Evolutionary conservation across 108 stramenopile genomes (phyloP).

Genomic region (Bacterosira constricta): DNA sequence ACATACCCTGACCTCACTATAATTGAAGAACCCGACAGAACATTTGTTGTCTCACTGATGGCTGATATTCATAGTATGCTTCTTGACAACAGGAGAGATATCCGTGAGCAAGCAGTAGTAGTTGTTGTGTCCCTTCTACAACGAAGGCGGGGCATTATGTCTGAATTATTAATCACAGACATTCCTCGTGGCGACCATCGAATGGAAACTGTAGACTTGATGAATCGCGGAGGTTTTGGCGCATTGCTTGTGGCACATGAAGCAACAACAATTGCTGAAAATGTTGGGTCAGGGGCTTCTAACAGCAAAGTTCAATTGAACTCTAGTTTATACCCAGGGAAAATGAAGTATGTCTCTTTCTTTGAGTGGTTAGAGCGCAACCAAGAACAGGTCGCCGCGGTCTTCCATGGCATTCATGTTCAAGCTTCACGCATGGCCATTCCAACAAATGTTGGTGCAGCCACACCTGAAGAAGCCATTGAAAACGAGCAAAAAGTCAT

Average conservation of each 20-base stretch:
- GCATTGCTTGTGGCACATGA: conserved; percentile 77
- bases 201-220: conserved; percentile 78
- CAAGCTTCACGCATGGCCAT: conserved; percentile 58
- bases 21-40: conserved; percentile 66
- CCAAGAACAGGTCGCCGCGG: conserved; percentile 61
- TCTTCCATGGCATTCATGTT: conserved; percentile 69
- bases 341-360: conserved; percentile 73
- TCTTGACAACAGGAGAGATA: conserved; percentile 51
- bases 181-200: conserved; percentile 52
- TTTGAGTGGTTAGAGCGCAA: conserved; percentile 85
- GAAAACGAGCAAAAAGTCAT: conserved; percentile 82
- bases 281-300: conserved; percentile 33
- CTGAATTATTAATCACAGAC: conserved; percentile 76
- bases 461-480: conserved; percentile 74
- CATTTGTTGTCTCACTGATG: conserved; percentile 75
- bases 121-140: conserved; percentile 74
- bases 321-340: conserved; percentile 12
- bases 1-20: conserved; percentile 69
- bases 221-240: conserved; percentile 85
- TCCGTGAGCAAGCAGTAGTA: conserved; percentile 65
- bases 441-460: conserved; percentile 47
- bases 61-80: conserved; percentile 68
- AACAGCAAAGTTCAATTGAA: background rate
- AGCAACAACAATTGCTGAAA: conserved; percentile 66
- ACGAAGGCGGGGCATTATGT: conserved; percentile 69